These are phyloP conservation scores for Pistacia integerrima DNA, from an alignment of 345 rosid genomes.

Conservation along the genomic window DNA sequence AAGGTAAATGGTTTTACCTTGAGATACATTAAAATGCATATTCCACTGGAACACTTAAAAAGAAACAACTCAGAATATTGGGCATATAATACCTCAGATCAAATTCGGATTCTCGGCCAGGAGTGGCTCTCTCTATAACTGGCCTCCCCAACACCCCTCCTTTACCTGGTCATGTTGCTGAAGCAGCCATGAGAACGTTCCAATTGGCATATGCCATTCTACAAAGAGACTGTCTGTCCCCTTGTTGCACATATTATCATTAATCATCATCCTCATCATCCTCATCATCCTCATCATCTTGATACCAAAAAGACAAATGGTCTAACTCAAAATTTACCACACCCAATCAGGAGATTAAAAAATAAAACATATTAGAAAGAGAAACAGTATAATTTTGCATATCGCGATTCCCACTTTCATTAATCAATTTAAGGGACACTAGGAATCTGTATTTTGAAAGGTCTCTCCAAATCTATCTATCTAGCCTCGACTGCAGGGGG, in stretches of 20 bases:
- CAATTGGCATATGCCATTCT: conserved; percentile 55
- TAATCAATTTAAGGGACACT: too few relatives aligned
- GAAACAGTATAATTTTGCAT: not conserved
- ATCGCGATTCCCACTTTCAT: not conserved
- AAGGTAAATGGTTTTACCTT: not conserved
- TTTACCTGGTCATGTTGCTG: conserved; percentile 55
- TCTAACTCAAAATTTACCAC: not conserved
- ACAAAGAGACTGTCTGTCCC: conserved; percentile 48
- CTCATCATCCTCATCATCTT: too few relatives aligned
- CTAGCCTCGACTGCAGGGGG: not conserved
- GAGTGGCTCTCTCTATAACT: conserved; percentile 62
- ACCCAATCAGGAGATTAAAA: not conserved
- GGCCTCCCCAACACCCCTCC: conserved; percentile 78
- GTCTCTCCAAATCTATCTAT: not conserved
- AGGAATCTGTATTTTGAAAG: too few relatives aligned
- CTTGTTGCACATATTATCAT: conserved; percentile 32
- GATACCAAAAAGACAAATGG: too few relatives aligned
- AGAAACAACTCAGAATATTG: not conserved
- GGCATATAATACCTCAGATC: conserved; percentile 39
- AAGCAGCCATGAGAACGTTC: conserved; percentile 50
- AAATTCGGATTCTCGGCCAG: conserved; percentile 82
- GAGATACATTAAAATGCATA: too few relatives aligned
- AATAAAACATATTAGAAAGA: not conserved
- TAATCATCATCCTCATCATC: conserved; percentile 15
- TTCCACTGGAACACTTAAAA: not conserved